Evolutionary conservation across 2,329 filamentous ascomycete species (phyloP), one percentile per base, ranked within the genome.

Genomic region (Epichloe scottii): DNA sequence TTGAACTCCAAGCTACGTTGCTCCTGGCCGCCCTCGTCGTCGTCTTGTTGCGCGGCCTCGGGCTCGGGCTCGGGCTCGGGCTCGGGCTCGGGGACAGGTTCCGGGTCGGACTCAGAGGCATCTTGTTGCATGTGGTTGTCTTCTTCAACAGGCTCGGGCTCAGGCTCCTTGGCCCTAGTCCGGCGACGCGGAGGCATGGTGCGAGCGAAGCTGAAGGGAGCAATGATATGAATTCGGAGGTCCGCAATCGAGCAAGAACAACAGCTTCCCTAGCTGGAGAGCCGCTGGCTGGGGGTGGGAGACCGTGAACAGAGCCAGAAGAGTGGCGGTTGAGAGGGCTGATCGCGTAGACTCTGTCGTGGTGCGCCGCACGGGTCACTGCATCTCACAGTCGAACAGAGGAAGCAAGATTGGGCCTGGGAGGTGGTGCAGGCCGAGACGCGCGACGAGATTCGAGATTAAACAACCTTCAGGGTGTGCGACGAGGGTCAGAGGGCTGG

Each of bases 1-100:
- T 90, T 81, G 75, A 97, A 97, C 58, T 81, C 73, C 46, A 98
- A 79, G 51, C 66, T 69, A 42, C 58, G 62, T 53, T 58, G 46
- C 30, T 55, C 56, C 14, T 43, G 43, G 17, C 50, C 53, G 11
- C 51, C 52, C 19, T 55, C 53, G 30, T 52, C 53, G 40, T 49
- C 51, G 6, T 52, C 50, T 30, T 48, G 30, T 35, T 35, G 48
- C n/a, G 49, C 46, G 41, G 46, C 46, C 33, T 12, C 54, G 39
- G 44, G 33, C 33, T 52, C 49, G 38, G 46, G 49, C 33, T n/a
- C 53, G 40, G 43, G 44, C 30, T 51, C 51, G 11, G 46, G n/a
- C 40, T 49, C 51, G 35, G 40, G 35, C 33, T 52, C 54, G 47
- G 43, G 39, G 26, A 3, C 42, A 21, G 42, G 21, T 48, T 54